These are phyloP conservation scores for Saccharum hybrid DNA, from an alignment of 202 grass and related monocot genomes.

Conservation along the genomic window DNA sequence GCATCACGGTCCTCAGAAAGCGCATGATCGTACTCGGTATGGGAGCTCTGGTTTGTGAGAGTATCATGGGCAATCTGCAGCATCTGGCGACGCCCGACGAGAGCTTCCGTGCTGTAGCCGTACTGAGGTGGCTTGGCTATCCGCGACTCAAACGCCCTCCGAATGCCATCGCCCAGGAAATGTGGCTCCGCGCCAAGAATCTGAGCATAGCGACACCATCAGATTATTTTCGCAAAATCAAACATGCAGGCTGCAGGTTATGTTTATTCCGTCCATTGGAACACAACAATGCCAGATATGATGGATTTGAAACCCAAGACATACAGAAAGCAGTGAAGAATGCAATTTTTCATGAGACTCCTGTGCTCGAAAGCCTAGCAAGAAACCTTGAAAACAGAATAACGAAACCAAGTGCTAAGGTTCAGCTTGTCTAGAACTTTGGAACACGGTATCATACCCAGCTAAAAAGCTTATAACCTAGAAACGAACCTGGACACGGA, in stretches of 20 bases:
- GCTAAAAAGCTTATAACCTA: background rate
- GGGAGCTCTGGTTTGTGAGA: conserved; percentile 64
- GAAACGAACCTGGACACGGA: background rate
- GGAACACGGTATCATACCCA: background rate
- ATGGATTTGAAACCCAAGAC: background rate
- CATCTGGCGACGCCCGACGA: conserved; percentile 72
- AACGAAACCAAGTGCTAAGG: background rate
- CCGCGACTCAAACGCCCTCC: conserved; percentile 71
- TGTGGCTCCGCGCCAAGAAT: conserved; percentile 80
- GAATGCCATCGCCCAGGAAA: conserved; percentile 81
- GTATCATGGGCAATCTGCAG: conserved; percentile 70
- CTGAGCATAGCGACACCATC: conserved; percentile 31
- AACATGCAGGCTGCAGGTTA: background rate
- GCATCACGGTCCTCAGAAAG: conserved; percentile 60
- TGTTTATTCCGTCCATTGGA: background rate
- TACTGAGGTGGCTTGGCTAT: conserved; percentile 68
- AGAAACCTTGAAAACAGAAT: background rate
- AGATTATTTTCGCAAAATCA: conserved; percentile 6
- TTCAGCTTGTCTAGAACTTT: background rate
- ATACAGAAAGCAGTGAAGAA: background rate
- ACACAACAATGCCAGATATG: background rate
- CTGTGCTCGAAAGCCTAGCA: background rate
- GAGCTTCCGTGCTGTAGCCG: conserved; percentile 76
- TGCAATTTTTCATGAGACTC: background rate
- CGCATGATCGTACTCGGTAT: conserved; percentile 64